Base-by-base conservation (phyloP, 2,329 filamentous ascomycete genomes). In the Nakataea oryzae region DNA sequence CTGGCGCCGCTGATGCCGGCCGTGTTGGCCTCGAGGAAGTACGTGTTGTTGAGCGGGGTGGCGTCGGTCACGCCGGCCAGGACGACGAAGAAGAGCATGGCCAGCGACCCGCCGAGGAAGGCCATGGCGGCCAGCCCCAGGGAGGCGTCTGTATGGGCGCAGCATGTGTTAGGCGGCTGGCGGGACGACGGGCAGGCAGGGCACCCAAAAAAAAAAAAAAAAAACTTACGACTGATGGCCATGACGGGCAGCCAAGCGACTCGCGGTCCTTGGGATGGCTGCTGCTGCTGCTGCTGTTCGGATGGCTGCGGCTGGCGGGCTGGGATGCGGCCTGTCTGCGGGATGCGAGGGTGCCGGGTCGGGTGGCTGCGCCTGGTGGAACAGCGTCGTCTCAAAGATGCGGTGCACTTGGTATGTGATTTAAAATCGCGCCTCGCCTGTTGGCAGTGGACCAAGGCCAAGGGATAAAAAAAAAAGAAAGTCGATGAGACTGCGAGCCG, bases 21-120 rank as follows among this genome's bases (percentile, higher is more conserved):
- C 0, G 93, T 96, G 71, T 89, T 83, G 69, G 90, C 90, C 71
- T 88, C 81, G 34, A 97, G 85, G 79, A 97, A 96, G 76, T 91
- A 97, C 66, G 92, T 91, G 63, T 86, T 78, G 73, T 89, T 84
- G 62, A 96, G 78, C 2, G 83, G 83, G 8, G 77, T 71, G n/a
- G 73, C 72, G 64, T 73, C 65, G n/a, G 75, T 75, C 58, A 85
- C 72, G 63, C 78, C 84, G 24, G 80, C 76, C 54, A 88, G 79
- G 69, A 87, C 80, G 67, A 85, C 73, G 76, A 86, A 85, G 73
- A 80, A 81, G 61, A 85, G 76, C 68, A 86, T 72, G 34, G 84
- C 74, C 56, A 83, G 75, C 41, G 82, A 80, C 59, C 72, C 75
- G 64, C 74, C 79, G 66, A 84, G 74, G 67, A 86, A 75, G 66